Evolutionary conservation across 805 yeast species (phyloP).

Genomic region (Zygosaccharomyces bisporus): DNA sequence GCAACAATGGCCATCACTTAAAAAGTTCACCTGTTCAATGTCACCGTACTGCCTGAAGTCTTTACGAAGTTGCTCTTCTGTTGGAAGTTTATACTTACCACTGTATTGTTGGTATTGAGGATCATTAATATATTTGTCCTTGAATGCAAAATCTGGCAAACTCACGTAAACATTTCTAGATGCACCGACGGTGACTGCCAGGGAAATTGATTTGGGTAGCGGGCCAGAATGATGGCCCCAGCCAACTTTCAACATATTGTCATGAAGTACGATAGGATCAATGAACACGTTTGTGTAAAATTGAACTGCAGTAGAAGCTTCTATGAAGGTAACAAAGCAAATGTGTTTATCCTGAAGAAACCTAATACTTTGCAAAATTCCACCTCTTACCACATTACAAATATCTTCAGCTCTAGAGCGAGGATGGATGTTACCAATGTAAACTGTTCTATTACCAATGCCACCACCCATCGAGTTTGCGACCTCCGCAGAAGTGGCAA

Average conservation of each 20-base stretch:
- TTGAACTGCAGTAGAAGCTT: slow-evolving; percentile 59
- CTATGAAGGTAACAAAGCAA: slow-evolving; percentile 69
- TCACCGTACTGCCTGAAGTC: slow-evolving; percentile 68
- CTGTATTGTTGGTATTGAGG: slow-evolving; percentile 33
- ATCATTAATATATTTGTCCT: slow-evolving; percentile 35
- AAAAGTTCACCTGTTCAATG: slow-evolving; percentile 70
- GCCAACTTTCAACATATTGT: slow-evolving; percentile 58
- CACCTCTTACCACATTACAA: slow-evolving; percentile 74
- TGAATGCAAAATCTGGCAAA: slow-evolving; percentile 42
- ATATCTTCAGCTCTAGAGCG: slow-evolving; percentile 66
- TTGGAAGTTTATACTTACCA: slow-evolving; percentile 38
- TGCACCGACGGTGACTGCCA: slow-evolving; percentile 70
- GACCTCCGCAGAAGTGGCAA: slow-evolving; percentile 28
- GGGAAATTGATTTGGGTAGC: slow-evolving; percentile 48
- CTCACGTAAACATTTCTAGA: slow-evolving; percentile 77
- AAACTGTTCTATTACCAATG: slow-evolving; percentile 61
- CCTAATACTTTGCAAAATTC: slow-evolving; percentile 60
- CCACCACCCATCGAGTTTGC: slow-evolving; percentile 35
- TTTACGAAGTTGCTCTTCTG: slow-evolving; percentile 47
- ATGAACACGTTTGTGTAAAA: slow-evolving; percentile 58
- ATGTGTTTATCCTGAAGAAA: slow-evolving; percentile 49
- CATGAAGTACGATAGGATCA: slow-evolving; percentile 59
- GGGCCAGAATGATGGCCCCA: slow-evolving; percentile 74
- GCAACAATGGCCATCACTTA: slow-evolving; percentile 67
- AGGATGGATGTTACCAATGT: slow-evolving; percentile 62